Conservation (phyloP, 1,139 yeast genomes). For the Pichia norvegensis region DNA sequence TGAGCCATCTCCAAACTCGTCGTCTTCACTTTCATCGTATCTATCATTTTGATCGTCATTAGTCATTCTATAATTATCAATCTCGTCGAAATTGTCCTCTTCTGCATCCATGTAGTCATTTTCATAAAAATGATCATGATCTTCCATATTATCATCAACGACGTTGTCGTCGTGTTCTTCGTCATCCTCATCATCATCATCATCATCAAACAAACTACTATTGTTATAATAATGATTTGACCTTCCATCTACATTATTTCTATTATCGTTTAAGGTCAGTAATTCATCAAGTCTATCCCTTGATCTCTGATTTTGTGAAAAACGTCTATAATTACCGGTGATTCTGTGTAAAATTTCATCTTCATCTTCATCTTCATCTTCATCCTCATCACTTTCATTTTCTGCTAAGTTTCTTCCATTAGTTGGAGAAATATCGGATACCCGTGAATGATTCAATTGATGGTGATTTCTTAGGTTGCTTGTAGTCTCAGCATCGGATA, state of each 20-base stretch:
- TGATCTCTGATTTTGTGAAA: slow-evolving; percentile 21
- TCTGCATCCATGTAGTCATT: slow-evolving; percentile 2
- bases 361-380: slow-evolving; percentile 25
- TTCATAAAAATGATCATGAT: background rate
- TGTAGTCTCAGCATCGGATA: background rate
- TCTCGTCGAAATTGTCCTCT: background rate
- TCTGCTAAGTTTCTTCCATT: background rate
- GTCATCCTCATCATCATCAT: slow-evolving; percentile 6
- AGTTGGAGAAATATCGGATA: background rate
- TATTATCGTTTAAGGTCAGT: background rate
- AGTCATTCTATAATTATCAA: no score
- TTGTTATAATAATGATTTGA: background rate
- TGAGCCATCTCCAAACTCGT: background rate
- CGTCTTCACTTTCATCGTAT: background rate
- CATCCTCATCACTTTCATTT: slow-evolving; percentile 4
- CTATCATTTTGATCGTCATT: background rate
- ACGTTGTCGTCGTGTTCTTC: slow-evolving; percentile 10
- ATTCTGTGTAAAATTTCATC: slow-evolving; percentile 21
- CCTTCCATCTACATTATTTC: slow-evolving; percentile 1
- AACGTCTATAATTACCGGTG: slow-evolving; percentile 26
- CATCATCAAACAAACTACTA: slow-evolving; percentile 10
- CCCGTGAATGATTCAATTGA: background rate
- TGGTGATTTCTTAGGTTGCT: background rate
- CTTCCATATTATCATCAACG: background rate
- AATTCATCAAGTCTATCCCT: slow-evolving; percentile 11